Base-by-base conservation (phyloP, 75 land plant species). In the Cunninghamia lanceolata region DNA sequence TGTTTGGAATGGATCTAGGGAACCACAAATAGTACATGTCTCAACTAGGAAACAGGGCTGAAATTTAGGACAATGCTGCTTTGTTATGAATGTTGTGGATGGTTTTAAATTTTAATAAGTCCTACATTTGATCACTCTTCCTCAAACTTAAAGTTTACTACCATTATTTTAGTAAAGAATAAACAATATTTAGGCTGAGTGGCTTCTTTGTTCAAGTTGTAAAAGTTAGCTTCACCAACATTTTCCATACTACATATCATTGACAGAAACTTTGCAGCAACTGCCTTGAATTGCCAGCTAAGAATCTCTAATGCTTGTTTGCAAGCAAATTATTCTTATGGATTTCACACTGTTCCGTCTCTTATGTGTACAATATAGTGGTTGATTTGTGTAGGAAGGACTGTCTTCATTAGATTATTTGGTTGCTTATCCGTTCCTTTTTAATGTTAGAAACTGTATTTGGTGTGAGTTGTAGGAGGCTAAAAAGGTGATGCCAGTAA, bases 401-500 rank as follows among this genome's bases (percentile, higher is more conserved):
- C n/a, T 42, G 30, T 79, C 28, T 77, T 77, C 14, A 38, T 82
- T 34, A 5, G 84, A 16, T 42, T 54, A 25, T 83, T 47, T 47
- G 40, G 34, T 25, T 83, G 0, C 2, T 43, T 19, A 50, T 78
- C 9, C 34, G 63, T 15, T 50, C 19, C 30, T 2, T 85, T 36
- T 32, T 85, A 66, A 85, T 39, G 28, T 76, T 7, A 32, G 84
- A 25, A n/a, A 34, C 17, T 83, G 9, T 86, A 17, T 85, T 45
- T 40, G 11, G 2, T 80, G 43, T 83, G 4, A 30, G 15, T 83
- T 90, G 9, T 86, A 97, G 99, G 99, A 97, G 83, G 94, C 97
- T 1, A 95, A 93, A 85, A 90, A 91, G 53, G 92, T 89, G 30
- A 93, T 93, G 93, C 91, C 94, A 32, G 87, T 87, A 25, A 87